A percentile compares a stretch with the other conserved stretches of the same genome.
Conservation (phyloP, 306 rosid genomes). For the Fragaria ananassa region DNA sequence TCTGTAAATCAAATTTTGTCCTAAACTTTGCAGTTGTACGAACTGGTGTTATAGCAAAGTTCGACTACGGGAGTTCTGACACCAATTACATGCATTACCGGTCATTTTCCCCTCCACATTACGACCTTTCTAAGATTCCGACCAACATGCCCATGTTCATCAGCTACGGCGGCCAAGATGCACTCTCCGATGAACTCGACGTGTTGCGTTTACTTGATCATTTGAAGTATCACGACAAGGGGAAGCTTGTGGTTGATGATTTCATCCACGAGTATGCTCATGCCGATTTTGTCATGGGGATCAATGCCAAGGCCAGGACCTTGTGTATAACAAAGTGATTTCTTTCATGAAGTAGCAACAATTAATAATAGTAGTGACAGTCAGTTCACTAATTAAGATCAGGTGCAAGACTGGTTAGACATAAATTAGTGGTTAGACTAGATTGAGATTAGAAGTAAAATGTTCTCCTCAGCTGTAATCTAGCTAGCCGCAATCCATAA, state of each 20-base stretch:
- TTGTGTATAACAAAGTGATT: conserved; percentile 48
- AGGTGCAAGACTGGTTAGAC: neutral
- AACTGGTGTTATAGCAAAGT: conserved; percentile 56
- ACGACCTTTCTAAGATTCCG: conserved; percentile 82
- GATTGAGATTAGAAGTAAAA: neutral
- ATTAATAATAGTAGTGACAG: neutral
- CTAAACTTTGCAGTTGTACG: conserved; percentile 52
- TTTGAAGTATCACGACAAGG: conserved; percentile 57
- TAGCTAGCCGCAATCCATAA: neutral
- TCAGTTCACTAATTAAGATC: neutral
- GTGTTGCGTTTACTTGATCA: conserved; percentile 53
- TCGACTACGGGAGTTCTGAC: conserved; percentile 44
- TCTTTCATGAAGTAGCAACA: conserved; percentile 55
- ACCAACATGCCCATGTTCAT: conserved; percentile 66
- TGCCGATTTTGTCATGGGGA: conserved; percentile 68
- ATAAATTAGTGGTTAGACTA: neutral
- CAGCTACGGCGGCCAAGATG: conserved; percentile 83
- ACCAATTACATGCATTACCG: conserved; percentile 63
- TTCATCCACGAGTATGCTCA: conserved; percentile 70
- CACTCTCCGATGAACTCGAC: conserved; percentile 64
- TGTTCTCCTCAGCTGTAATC: neutral
- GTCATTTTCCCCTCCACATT: conserved; percentile 48
- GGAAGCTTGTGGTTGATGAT: conserved; percentile 54
- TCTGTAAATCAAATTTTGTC: neutral
- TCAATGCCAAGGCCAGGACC: conserved; percentile 66